A percentile compares a stretch with the other conserved stretches of the same genome.
Evolutionary conservation across 192 early-diverging fungal genomes (phyloP).

Genomic region (Geranomyces michiganensis): DNA sequence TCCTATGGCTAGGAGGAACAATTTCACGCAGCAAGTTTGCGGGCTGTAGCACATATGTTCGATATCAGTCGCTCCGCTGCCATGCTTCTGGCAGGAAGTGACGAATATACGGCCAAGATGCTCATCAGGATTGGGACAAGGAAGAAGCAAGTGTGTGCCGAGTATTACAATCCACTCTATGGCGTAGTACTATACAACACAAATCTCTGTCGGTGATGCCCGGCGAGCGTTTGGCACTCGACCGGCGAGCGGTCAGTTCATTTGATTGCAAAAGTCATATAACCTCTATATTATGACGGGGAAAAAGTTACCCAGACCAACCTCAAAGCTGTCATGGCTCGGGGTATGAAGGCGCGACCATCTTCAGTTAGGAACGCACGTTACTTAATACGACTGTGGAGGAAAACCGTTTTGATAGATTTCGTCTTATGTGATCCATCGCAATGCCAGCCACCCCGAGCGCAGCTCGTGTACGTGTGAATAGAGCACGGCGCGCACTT

Average conservation of each 20-base stretch:
- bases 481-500: too few relatives aligned
- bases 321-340: slow-evolving; percentile 14
- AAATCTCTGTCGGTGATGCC: too few relatives aligned
- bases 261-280: slow-evolving; percentile 9
- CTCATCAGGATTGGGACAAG: slow-evolving; percentile 12
- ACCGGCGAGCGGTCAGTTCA: slow-evolving; percentile 1
- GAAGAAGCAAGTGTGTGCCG: background rate
- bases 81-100: slow-evolving; percentile 9
- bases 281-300: slow-evolving; percentile 11
- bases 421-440: too few relatives aligned
- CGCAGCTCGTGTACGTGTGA: too few relatives aligned
- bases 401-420: too few relatives aligned
- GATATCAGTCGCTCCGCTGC: slow-evolving; percentile 15
- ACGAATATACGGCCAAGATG: slow-evolving; percentile 11
- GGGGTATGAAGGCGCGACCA: slow-evolving; percentile 10
- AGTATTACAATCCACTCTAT: too few relatives aligned
- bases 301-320: slow-evolving; percentile 11
- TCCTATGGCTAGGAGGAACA: background rate
- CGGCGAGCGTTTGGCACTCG: background rate
- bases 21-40: slow-evolving; percentile 6
- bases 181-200: too few relatives aligned
- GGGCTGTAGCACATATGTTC: slow-evolving; percentile 9
- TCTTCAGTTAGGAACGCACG: slow-evolving; percentile 1
- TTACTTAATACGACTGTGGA: too few relatives aligned
- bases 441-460: too few relatives aligned